phyloP scores from a whole-genome alignment of 2,329 filamentous ascomycete species.

The Colletotrichum simmondsii region DNA sequence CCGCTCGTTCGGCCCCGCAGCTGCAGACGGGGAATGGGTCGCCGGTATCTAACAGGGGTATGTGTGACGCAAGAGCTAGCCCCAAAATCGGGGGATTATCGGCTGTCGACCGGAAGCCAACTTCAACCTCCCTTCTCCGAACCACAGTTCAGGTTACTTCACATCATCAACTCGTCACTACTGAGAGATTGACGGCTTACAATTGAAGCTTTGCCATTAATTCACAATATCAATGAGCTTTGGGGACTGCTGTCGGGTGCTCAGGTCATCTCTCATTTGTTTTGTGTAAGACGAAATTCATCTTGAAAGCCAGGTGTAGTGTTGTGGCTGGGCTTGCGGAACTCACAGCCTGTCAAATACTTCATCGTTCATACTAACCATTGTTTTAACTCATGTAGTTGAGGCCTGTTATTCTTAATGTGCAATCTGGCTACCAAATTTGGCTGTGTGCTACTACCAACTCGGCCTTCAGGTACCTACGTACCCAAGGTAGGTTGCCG shows the following conservation, averaged over 20 bases:
- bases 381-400: too few relatives aligned
- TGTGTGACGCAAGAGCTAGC: constrained; percentile 3
- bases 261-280: not conserved
- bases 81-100: not conserved
- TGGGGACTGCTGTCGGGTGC: not conserved
- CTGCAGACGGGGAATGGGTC: not conserved
- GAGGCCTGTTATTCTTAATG: too few relatives aligned
- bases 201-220: not conserved
- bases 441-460: too few relatives aligned
- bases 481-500: too few relatives aligned
- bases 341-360: not conserved
- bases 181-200: too few relatives aligned
- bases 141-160: not conserved
- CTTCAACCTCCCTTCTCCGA: not conserved
- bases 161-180: not conserved
- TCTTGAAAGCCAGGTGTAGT: not conserved
- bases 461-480: too few relatives aligned
- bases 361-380: too few relatives aligned
- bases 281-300: not conserved
- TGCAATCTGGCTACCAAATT: too few relatives aligned
- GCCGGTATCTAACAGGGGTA: too few relatives aligned
- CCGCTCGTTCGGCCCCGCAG: constrained; percentile 3
- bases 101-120: not conserved
- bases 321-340: not conserved
- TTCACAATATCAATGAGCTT: too few relatives aligned